Base-by-base conservation (phyloP, 805 yeast species). In the Starmerella davenportii region DNA sequence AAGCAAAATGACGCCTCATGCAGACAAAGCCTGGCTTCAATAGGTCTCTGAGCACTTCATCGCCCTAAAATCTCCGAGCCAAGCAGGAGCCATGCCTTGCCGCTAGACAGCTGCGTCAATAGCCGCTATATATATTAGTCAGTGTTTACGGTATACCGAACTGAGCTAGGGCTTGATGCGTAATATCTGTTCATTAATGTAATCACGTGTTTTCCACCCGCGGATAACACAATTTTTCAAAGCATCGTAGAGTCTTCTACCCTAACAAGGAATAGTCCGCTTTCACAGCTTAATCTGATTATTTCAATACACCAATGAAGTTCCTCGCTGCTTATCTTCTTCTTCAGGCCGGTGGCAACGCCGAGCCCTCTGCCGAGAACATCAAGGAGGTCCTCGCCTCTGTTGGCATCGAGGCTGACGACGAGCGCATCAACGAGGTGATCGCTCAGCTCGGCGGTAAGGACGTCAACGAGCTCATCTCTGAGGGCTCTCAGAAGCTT, bases 301-400 rank as follows among this genome's bases (percentile, higher is more conserved):
- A 51, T 52, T 56, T 51, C 54, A 43, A 46, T 44, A 30, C 50
- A 50, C 40, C 42, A 44, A 56, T 84, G 95, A 90, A 84, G 80
- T 87, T 87, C 77, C 79, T 90, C 71, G 98, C 98, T 70, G 96
- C 98, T 68, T 90, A 90, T 75, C 79, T 90, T 69, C 79, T 87
- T 70, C 76, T 90, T 69, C 84, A 78, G 71, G 84, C 90, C 66
- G 94, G 94, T 68, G 98, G 96, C 65, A 76, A 75, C 72, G 65
- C 84, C 63, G 61, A 90, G 59, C 96, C 98, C 69, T 70, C 93
- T 55, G 92, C 93, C 57, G 75, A 79, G 61, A 87, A 82, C 66
- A 73, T 90, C 73, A 69, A 80, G 68, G 59, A 77, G 55, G 78
- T 90, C 59, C 76, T 90, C 63, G 78, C 80, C 63, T 70, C 96